phyloP scores from a whole-genome alignment of 306 rosid genomes.

The Mimosa bimucronata region DNA sequence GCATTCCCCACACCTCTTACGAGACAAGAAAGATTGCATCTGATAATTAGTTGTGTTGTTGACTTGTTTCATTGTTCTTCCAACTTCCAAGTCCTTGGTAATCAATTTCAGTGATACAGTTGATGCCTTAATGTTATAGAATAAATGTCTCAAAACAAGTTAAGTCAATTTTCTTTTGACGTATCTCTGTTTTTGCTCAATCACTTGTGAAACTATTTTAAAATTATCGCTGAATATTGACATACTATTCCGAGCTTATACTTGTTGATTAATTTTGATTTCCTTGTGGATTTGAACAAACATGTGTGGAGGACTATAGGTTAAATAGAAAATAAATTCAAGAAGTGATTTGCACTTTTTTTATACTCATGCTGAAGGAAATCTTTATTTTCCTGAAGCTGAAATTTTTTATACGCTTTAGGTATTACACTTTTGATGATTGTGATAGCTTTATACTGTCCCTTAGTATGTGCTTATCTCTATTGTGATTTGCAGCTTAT shows the following conservation, averaged over 20 bases:
- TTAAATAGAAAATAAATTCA: slow-evolving; percentile 2
- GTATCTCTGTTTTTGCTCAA: neutral
- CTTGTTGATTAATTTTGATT: neutral
- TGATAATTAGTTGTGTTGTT: neutral
- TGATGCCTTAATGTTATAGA: slow-evolving; percentile 1
- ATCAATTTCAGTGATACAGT: slow-evolving; percentile 14
- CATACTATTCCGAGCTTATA: neutral
- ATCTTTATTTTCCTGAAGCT: neutral
- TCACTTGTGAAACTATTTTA: neutral
- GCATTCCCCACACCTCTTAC: neutral
- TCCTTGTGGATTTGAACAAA: slow-evolving; percentile 19
- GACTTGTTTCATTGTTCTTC: neutral
- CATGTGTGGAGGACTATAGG: neutral
- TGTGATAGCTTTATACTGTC: slow-evolving; percentile 11
- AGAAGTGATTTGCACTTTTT: neutral
- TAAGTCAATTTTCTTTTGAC: neutral
- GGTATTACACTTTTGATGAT: slow-evolving; percentile 5
- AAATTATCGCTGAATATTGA: neutral
- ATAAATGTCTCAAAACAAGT: neutral
- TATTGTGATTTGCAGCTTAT: slow-evolving; percentile 55
- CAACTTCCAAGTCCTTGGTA: neutral
- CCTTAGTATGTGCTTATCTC: slow-evolving; percentile 9
- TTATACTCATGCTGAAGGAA: neutral
- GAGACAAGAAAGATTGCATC: neutral
- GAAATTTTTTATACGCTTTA: neutral